Evolutionary conservation across 805 yeast species (phyloP), one percentile per base, ranked within the genome.

Genomic region (Monosporozyma servazzii): DNA sequence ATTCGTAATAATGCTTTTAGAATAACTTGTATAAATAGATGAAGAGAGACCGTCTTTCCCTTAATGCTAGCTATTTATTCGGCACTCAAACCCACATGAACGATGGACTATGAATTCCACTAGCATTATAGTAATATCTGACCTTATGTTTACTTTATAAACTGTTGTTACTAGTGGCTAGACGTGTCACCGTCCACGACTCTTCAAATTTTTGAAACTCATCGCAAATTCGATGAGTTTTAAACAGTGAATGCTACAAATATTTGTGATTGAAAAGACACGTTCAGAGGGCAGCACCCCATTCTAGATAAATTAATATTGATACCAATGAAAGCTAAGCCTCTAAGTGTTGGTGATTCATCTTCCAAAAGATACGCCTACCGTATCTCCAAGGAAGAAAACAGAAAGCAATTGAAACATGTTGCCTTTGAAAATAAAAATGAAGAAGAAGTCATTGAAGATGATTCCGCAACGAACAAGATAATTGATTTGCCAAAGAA

Each of bases 401-500:
- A 68, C 50, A 71, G 84, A 50, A 70, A 72, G 54, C 74, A 70
- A 50, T 61, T 75, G 49, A 77, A 77, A 55, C 73, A 72, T 57
- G 80, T 73, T 6, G 23, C 18, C 13, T 25, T 39, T n/a, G 33
- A 42, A 17, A 23, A n/a, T 15, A 47, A 27, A 25, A 27, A n/a
- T 23, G 48, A 27, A 11, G 56, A 53, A 5, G 27, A 37, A 5
- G n/a, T 25, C 20, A 15, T 37, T 6, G 31, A 30, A n/a, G 25
- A 17, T 39, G 42, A 18, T 39, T 11, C 37, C 15, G 6, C 41
- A n/a, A 18, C 10, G 41, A 42, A 23, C 23, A 58, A 58, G 18
- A 59, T 58, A 29, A 56, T 69, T 18, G 81, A 82, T 53, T 72
- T 89, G 48, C 97, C 96, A 48, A 78, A 82, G 63, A 86, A 93